A percentile compares a stretch with the other conserved stretches of the same genome.
Evolutionary conservation across 2,329 filamentous ascomycete genomes (phyloP).

Genomic region (Chaetothyriales sp.): DNA sequence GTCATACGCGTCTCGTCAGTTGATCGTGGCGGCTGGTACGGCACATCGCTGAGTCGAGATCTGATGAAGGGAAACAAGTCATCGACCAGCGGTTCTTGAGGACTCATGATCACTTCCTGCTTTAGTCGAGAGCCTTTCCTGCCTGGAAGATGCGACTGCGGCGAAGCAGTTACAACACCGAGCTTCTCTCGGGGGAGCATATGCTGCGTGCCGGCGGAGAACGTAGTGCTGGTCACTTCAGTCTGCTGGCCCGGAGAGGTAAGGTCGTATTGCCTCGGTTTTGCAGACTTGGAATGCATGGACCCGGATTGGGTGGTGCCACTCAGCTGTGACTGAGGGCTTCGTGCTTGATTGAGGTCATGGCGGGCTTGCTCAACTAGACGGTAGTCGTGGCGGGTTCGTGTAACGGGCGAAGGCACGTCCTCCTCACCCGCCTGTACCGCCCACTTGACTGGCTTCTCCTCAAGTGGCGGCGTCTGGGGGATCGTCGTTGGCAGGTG

Average conservation of each 20-base stretch:
- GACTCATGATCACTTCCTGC: conserved; percentile 67
- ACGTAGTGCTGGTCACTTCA: conserved; percentile 31
- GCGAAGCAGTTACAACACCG: not conserved
- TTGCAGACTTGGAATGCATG: conserved; percentile 37
- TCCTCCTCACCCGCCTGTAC: conserved; percentile 60
- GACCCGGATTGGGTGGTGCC: conserved; percentile 51
- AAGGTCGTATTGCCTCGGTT: conserved; percentile 27
- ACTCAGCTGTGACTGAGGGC: conserved; percentile 49
- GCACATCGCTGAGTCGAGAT: conserved; percentile 65
- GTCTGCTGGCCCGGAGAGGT: conserved; percentile 31
- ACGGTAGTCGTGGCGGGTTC: conserved; percentile 59
- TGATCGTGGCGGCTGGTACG: conserved; percentile 57
- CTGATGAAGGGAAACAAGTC: conserved; percentile 82
- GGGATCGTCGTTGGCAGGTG: conserved; percentile 70
- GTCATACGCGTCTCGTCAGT: conserved; percentile 48
- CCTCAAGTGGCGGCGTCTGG: conserved; percentile 59
- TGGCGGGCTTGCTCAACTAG: conserved; percentile 47
- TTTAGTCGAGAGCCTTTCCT: conserved; percentile 54
- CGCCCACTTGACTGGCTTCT: conserved; percentile 36
- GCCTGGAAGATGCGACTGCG: conserved; percentile 20
- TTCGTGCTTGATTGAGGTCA: conserved; percentile 52
- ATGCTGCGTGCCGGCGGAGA: conserved; percentile 25
- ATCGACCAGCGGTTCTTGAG: conserved; percentile 55
- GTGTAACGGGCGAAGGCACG: conserved; percentile 55
- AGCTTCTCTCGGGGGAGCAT: conserved; percentile 15